phyloP scores from a whole-genome alignment of 306 rosid genomes.

The Fragaria nilgerrensis region DNA sequence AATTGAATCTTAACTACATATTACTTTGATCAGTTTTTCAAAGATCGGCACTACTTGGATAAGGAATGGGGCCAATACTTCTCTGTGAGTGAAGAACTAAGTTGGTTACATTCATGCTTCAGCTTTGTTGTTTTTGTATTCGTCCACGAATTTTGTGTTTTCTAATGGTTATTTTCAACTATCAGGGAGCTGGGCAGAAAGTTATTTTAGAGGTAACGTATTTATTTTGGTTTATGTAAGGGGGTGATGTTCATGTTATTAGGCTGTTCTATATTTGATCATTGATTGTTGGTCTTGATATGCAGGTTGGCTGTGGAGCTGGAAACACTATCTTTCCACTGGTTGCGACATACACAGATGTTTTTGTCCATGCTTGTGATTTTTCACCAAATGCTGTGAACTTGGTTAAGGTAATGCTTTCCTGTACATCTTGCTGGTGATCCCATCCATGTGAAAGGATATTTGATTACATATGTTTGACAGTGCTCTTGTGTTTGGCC shows the following conservation, averaged over 20 bases:
- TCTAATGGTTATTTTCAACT: constrained; percentile 6
- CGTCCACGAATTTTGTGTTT: neutral
- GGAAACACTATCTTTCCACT: constrained; percentile 94
- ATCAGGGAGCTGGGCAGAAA: constrained; percentile 62
- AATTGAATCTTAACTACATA: neutral
- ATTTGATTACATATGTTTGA: constrained; percentile 4
- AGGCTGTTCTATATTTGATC: neutral
- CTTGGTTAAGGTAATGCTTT: constrained; percentile 67
- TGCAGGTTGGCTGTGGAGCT: constrained; percentile 91
- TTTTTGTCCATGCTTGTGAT: constrained; percentile 86
- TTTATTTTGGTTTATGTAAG: neutral
- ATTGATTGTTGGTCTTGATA: constrained; percentile 17
- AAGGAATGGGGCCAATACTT: constrained; percentile 93
- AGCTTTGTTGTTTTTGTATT: neutral
- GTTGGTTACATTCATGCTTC: constrained; percentile 2
- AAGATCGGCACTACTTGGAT: constrained; percentile 88
- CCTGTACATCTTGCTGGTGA: constrained; percentile 17
- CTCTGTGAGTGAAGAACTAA: constrained; percentile 53
- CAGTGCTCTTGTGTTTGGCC: neutral
- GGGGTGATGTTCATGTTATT: neutral
- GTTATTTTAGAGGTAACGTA: constrained; percentile 70
- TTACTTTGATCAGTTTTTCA: constrained; percentile 59
- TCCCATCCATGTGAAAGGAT: neutral
- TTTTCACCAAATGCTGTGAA: constrained; percentile 90
- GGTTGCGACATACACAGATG: constrained; percentile 60